Evolutionary conservation across 495 filamentous ascomycete genomes (phyloP), one percentile per base, ranked within the genome.

Genomic region (Margaritispora aquatica): DNA sequence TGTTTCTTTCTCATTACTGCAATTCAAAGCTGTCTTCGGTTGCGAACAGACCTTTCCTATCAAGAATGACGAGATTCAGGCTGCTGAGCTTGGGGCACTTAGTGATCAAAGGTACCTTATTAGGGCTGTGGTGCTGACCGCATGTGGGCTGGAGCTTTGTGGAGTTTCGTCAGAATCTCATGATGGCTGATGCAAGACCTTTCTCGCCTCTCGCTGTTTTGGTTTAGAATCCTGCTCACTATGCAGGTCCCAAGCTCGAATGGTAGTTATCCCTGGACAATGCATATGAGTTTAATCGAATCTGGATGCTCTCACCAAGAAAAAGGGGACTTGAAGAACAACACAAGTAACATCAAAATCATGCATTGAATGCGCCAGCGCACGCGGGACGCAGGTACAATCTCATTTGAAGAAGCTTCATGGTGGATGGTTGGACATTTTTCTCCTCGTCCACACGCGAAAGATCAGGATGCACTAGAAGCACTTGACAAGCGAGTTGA

Each of bases 371-470:
- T 17, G 24, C 24, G 9, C 50, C 24, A 52, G 20, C n/a, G 24
- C 50, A 52, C 21, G 15, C 50, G 24, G 7, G 27, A 56, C 54
- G 54, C 54, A 56, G 54, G 54, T 56, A 56, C 54, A 56, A 56
- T 56, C 54, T 27, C 38, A 44, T 17, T 2, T 15, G 17, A 9
- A 44, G 7, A n/a, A n/a, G 38, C 15, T 44, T n/a, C 3, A 44
- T 44, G 10, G 3, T 15, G 38, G 38, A 44, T 44, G 15, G 38
- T n/a, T 44, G 38, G 38, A 44, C 15, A 44, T 3, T 44, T 44
- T 17, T 10, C 29, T 34, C 15, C 29, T 34, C n/a, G n/a, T n/a
- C n/a, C 38, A 44, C 38, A 44, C 19, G 38, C 38, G 15, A 44
- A 17, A 44, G 11, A 17, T 13, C 29, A 34, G 5, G 5, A 34